Evolutionary conservation across 768 basidiomycete species (phyloP), one percentile per base, ranked within the genome.

Genomic region (Erythrobasidium yunnanense): DNA sequence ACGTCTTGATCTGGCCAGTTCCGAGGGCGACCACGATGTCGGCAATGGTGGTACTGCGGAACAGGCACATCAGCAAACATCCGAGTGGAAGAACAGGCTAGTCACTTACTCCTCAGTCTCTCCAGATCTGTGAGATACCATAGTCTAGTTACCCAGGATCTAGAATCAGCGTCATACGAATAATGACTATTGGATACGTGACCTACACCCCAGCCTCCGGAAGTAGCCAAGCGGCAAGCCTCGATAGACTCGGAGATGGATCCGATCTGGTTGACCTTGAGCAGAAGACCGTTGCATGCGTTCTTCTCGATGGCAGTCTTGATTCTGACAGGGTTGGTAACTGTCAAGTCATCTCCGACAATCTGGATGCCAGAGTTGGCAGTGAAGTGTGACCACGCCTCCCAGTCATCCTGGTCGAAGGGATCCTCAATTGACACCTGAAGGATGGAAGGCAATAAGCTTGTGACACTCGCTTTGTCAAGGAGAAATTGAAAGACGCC

Each of bases 351-450:
- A 73, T 97, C 93, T 73, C 89, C 89, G 70, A 92, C 90, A 70
- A 92, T 86, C 79, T 93, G 90, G 76, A 92, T 86, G 23, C 82
- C 81, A 73, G 85, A 82, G 69, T 83, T 78, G 73, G 80, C 78
- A 72, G 87, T 95, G 80, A 96, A 89, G 81, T 90, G 85, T 35
- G 84, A 80, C 95, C 95, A 99, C 45, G 91, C 90, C 76, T 90
- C 90, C 90, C 90, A 96, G 80, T 99, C 95, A 76, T 99, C 95
- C 81, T 99, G 92, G 78, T 97, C 93, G 79, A 99, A 99, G 77
- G 95, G 93, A 78, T 99, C 95, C 80, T 93, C 91, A 72, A 92
- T 83, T 32, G 90, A 91, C 65, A 89, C 38, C 38, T 42, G 38
- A 11, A n/a, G 38, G 38, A 42, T 11, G 38, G 38, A n/a, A 11